Base-by-base conservation (phyloP, 305 asterid species). In the Fraxinus angustifolia region DNA sequence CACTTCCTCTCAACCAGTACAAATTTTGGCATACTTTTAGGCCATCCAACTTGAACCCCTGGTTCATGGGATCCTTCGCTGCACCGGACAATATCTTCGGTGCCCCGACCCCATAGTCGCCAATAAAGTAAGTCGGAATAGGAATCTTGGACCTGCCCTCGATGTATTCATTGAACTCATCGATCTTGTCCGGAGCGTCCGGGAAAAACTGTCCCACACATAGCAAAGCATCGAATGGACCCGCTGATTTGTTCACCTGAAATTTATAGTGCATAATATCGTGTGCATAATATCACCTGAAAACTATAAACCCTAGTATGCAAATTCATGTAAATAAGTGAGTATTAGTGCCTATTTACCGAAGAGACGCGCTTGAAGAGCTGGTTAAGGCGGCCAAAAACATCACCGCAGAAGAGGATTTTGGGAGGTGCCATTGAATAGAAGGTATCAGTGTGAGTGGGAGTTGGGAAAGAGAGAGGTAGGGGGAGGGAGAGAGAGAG, bases 161-260 rank as follows among this genome's bases (percentile, higher is more conserved):
- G 8, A 89, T 78, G 82, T 92, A 95, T 28, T 87, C 94, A 83
- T 88, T 90, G 87, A 93, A 89, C 86, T 95, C 98, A 79, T 89
- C 95, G 31, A 95, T 84, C 82, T 81, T 90, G 80, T 92, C 99
- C 26, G 90, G 80, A 0, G 93, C 70, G 38, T 90, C 93, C 50
- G 98, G 99, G 65, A 93, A 95, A 84, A 93, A 95, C 85, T 95
- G 99, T 2, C 98, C 99, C 30, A 95, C 99, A 76, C 98, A 95
- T 26, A 95, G 86, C 82, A 95, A 87, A 45, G 97, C 98, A 82
- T 93, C 98, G 81, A 95, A 95, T 33, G 99, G 98, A 78, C 99
- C 99, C 65, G 99, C 96, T 81, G 98, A 88, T 83, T 93, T 95
- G 87, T 90, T 93, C 87, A 95, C 99, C 99, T 95, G 88, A 82